Conservation (phyloP, 1,284 basidiomycete genomes). For the Cerioporus squamosus region DNA sequence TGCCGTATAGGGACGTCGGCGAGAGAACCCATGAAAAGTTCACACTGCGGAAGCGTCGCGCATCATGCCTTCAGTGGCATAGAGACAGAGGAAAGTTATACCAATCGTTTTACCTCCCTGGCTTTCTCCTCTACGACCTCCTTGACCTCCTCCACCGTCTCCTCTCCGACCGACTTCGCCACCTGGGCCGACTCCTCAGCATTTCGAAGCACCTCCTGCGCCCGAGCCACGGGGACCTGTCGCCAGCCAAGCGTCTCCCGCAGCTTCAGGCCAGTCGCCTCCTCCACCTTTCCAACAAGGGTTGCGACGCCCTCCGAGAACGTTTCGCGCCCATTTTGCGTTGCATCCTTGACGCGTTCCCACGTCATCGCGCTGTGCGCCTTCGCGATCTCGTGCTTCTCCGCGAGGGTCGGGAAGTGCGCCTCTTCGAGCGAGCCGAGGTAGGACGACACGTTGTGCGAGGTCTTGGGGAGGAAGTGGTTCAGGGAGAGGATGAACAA, state of each 20-base stretch:
- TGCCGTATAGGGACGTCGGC: too few species aligned
- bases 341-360: conserved; percentile 36
- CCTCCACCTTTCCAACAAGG: conserved; percentile 65
- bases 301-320: conserved; percentile 51
- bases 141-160: conserved; percentile 12
- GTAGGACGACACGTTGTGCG: conserved; percentile 70
- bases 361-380: conserved; percentile 63
- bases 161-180: conserved; percentile 14
- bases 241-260: conserved; percentile 59
- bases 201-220: conserved; percentile 1
- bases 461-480: conserved; percentile 84
- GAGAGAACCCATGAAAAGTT: too few species aligned
- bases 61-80: too few species aligned
- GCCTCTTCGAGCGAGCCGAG: conserved; percentile 71
- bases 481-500: conserved; percentile 68
- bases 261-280: conserved; percentile 73
- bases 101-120: conserved; percentile 16
- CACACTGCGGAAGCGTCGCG: too few species aligned
- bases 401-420: conserved; percentile 69
- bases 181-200: conserved; percentile 26
- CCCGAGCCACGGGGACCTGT: conserved; percentile 15
- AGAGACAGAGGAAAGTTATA: neutral
- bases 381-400: conserved; percentile 71
- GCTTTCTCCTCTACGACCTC: conserved; percentile 12
- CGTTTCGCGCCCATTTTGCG: conserved; percentile 35